Percentiles rank a stretch among this genome's conserved stretches.
phyloP scores from a whole-genome alignment of 257 asterid species.

The Hygrophila difformis region DNA sequence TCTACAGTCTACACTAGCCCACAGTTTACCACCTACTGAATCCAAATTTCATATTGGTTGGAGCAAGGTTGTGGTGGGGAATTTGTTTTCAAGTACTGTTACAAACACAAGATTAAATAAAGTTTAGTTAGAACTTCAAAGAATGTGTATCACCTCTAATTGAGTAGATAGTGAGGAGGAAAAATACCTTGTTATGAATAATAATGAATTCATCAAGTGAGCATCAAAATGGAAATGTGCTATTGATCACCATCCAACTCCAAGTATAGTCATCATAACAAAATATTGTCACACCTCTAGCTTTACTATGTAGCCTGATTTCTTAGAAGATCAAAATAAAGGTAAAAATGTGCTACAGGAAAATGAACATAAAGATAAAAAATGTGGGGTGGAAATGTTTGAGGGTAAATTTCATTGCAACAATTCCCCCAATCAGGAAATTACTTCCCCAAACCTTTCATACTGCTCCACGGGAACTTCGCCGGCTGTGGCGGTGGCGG shows the following conservation, averaged over 20 bases:
- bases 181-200: slow-evolving; percentile 57
- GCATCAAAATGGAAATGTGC: slow-evolving; percentile 86
- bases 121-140: neutral
- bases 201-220: slow-evolving; percentile 64
- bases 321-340: slow-evolving; percentile 60
- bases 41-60: slow-evolving; percentile 55
- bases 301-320: neutral
- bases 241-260: slow-evolving; percentile 26
- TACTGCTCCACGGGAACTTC: slow-evolving; percentile 93
- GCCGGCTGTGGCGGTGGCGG: slow-evolving; percentile 11
- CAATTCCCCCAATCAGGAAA: no score
- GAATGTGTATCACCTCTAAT: neutral
- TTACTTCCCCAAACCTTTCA: slow-evolving; percentile 51
- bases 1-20: slow-evolving; percentile 72
- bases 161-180: neutral
- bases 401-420: no score
- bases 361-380: no score
- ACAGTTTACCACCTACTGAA: slow-evolving; percentile 52
- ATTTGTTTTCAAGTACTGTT: slow-evolving; percentile 63
- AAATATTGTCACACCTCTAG: neutral
- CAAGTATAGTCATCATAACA: neutral
- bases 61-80: slow-evolving; percentile 33
- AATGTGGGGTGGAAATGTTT: no score
- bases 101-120: neutral
- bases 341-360: no score